Evolutionary conservation across 352 stramenopile genomes (phyloP), one percentile per base, ranked within the genome.

Genomic region (Phytopythium oedochilum): DNA sequence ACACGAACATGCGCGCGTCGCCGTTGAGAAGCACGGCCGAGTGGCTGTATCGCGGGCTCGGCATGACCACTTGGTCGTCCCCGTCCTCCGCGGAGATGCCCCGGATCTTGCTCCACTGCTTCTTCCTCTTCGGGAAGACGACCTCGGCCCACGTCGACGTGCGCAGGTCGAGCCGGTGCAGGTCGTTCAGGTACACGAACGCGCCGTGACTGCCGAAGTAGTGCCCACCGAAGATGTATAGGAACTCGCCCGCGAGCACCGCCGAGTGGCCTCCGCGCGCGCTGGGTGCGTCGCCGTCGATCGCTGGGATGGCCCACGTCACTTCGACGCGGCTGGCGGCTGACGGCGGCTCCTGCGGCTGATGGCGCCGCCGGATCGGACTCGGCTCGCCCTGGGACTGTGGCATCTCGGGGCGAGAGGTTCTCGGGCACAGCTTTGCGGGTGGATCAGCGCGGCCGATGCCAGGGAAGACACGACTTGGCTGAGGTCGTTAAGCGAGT

Each of bases 121-220:
- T 50, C 34, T n/a, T 50, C 14, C 53, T 53, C 34, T 73, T 65
- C 5, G 57, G 61, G 44, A 87, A 84, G 22, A 77, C 59, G 53
- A 91, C 72, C 63, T 89, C 75, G 22, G 71, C 63, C 83, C 83
- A 93, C 17, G 74, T 73, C 35, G 88, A 91, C 11, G 73, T 90
- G 54, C 81, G 71, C 14, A 96, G 69, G 70, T 97, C 87, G 29
- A 97, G 70, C 0, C 88, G 74, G 59, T 92, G 83, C n/a, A 89
- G 68, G 57, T 97, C 90, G 55, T 96, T 96, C 23, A 97, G 65
- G 70, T 97, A 97, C 39, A 83, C 76, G 58, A 97, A 97, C 14
- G 59, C 63, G 23, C 84, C 82, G 11, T 88, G 73, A 57, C 82
- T 86, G 29, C 88, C 79, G 64, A 96, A 97, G 70, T 81, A 96